Evolutionary conservation across 257 asterid species (phyloP), one percentile per base, ranked within the genome.

Genomic region (Buddleja alternifolia): DNA sequence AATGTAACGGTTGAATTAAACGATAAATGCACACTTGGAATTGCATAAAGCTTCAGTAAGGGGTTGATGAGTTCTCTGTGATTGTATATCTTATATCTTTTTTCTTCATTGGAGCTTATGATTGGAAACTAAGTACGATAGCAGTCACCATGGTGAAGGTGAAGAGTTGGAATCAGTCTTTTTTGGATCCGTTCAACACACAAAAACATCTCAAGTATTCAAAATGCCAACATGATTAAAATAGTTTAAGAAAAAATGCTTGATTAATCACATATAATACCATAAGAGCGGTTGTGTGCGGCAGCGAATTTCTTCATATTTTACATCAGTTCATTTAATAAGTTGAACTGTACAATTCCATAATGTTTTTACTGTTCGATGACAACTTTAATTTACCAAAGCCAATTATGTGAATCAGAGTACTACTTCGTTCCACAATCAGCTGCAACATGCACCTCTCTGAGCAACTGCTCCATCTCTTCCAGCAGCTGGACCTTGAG

Each of bases 381-480:
- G 52, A 37, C 60, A 64, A 34, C 7, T 34, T 41, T 63, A 57
- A 66, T 56, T 64, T 65, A 48, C 20, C 61, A 15, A 47, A 47
- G 63, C 24, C 25, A 12, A 51, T 45, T 7, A 15, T n/a, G 51
- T 3, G 55, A 46, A 34, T 71, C 72, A 57, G 10, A 55, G 44
- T 42, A 57, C 46, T 16, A 20, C 10, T 19, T 41, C 15, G 34
- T 41, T 66, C n/a, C 51, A 60, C 46, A 29, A 54, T 81, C 73
- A 89, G 78, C 65, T 70, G 74, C 96, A 89, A 61, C 96, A 89
- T 68, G 84, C 90, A 73, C 92, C 88, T 54, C 82, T 70, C 61
- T 85, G 89, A 46, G 86, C 81, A 50, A 85, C 87, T 16, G 92
- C 61, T 60, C 88, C 90, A 63, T 82, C 92, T 76, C 91, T 81